Evolutionary conservation across 169 alveolate genomes (phyloP).

Genomic region (Ichthyophthirius multifiliis): DNA sequence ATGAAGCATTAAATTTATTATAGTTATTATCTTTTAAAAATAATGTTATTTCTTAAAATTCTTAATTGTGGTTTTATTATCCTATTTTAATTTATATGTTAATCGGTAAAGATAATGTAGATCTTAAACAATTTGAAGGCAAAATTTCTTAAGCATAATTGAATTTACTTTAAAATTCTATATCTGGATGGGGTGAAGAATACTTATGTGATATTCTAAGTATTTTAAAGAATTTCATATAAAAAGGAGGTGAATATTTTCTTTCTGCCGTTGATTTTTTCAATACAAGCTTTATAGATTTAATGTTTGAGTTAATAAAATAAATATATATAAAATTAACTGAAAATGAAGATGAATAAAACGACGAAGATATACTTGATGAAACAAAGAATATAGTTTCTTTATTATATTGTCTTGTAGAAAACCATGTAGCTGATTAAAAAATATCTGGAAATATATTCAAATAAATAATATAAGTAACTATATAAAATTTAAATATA

Average conservation of each 20-base stretch:
- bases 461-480: background rate
- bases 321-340: background rate
- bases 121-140: background rate
- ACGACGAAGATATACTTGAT: background rate
- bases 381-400: background rate
- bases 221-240: slow-evolving; percentile 3
- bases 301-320: background rate
- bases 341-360: background rate
- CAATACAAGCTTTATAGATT: background rate
- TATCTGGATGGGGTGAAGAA: background rate
- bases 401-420: background rate
- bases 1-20: background rate
- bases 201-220: background rate
- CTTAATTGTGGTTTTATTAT: slow-evolving; percentile 15
- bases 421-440: background rate
- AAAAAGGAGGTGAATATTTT: background rate
- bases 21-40: background rate
- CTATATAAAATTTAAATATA: background rate
- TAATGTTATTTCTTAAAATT: background rate
- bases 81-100: slow-evolving; percentile 6
- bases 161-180: background rate
- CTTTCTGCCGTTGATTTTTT: background rate
- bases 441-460: background rate
- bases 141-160: too few relatives aligned
- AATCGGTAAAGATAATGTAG: background rate